Evolutionary conservation across 148 eudicot genomes (phyloP), one percentile per base, ranked within the genome.

Genomic region (Pharnaceum exiguum): DNA sequence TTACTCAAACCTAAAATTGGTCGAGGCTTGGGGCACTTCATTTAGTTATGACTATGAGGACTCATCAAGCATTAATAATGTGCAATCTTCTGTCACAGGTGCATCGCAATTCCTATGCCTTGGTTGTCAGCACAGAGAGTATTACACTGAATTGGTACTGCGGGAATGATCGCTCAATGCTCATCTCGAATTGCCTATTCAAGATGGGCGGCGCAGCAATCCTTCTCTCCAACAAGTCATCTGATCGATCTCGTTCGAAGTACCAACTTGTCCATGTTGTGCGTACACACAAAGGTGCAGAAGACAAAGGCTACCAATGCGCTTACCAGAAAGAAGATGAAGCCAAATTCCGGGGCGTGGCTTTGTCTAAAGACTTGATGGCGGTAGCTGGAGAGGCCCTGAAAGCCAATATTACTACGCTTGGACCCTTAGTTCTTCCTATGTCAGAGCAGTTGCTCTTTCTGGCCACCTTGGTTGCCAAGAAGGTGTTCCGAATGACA

Each of bases 101-200:
- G 43, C 73, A 69, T 18, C 44, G 54, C 3, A 69, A 69, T 25
- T 55, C 73, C 2, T 62, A 69, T 29, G 73, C 67, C 2, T 29
- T 69, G 56, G 67, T 69, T 1, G 56, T 69, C 0, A 69, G 67
- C 36, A 62, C 50, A 39, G 73, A 69, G 56, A 62, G 67, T 37
- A 62, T 56, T 15, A 46, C 73, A 38, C 47, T 51, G 24, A 69
- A 69, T 17, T 69, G 73, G 73, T 69, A 61, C 49, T 69, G 55
- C 44, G 73, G 73, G 9, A 69, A 69, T 50, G 57, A 58, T 16
- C 73, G 73, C n/a, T 69, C 73, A 55, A 69, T 69, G 73, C 67
- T 69, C 12, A 55, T 69, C 10, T 32, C 73, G n/a, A 69, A 69
- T n/a, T 69, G 67, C 57, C 62, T 69, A 0, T 69, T 69, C 51